Base-by-base conservation (phyloP, 2,329 filamentous ascomycete species). In the Neospermospora avenae region DNA sequence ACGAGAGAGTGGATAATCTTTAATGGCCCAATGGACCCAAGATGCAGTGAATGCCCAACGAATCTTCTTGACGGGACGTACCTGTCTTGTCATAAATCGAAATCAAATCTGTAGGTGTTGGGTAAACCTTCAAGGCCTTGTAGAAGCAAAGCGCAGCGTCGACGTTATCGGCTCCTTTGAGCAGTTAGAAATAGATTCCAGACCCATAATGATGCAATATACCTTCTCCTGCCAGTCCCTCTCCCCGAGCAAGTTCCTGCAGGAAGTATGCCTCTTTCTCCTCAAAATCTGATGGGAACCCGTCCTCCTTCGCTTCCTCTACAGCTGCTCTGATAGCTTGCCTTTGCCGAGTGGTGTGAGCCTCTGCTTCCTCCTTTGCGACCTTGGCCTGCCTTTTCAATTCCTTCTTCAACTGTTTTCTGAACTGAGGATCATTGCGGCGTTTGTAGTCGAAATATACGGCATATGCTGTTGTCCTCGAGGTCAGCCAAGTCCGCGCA, bases 41-140 rank as follows among this genome's bases (percentile, higher is more conserved):
- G 34, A 6, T 24, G 13, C 16, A 22, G 35, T 57, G 37, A 34
- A 24, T n/a, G 24, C 16, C 11, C 28, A 31, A 31, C 6, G 28
- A 59, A 74, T 62, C 76, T 91, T 31, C 14, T 4, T 16, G 13
- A 11, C 10, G 42, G 24, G 24, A 62, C 61, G 44, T 61, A 62
- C 65, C 93, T 34, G 95, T 98, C 85, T 96, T 96, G 77, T 99
- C 95, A 78, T 99, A 99, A 76, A 99, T 96, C 71, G 84, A 85
- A 75, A 99, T 97, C 70, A 99, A 81, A 73, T 98, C 95, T 70
- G 88, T 84, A 13, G 93, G 95, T 71, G 91, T 89, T 55, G 95
- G 95, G 79, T 99, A 99, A 69, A 98, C 95, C 84, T 99, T 99
- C 68, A 99, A 84, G 46, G 93, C 95, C 83, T 93, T 96, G 85